Base-by-base conservation (phyloP, 441 rosid species). In the Populus tomentosa region DNA sequence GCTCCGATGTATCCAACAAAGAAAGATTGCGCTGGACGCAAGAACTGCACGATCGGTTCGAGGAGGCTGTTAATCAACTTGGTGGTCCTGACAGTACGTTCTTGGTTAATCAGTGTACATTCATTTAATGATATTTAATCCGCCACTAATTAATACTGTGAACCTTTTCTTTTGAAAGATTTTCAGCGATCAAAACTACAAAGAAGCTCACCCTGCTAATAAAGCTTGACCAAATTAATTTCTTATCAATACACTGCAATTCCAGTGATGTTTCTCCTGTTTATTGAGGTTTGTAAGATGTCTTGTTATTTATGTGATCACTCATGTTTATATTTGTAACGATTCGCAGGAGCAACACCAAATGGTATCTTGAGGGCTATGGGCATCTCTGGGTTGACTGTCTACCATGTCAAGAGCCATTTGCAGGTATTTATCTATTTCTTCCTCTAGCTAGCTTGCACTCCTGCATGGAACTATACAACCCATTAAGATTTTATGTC, bases 391-490 rank as follows among this genome's bases (percentile, higher is more conserved):
- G 88, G 86, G 53, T 83, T 90, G 36, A 87, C 90, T 14, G 88
- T 90, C 80, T 90, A 83, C 84, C 91, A 89, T 82, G 88, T 90
- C 79, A 90, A 90, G 82, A 90, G 92, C 82, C 91, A 90, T 75
- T 80, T 90, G 76, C 92, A 90, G 90, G 93, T 86, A 40, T 40
- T 0, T 10, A 73, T 36, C 30, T 69, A 62, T 73, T 61, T 64
- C 71, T 78, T 26, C 62, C 65, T 26, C 1, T 71, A 7, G 16
- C 35, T 61, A 42, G 53, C 6, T 46, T 46, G 53, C 53, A 46
- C 53, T 46, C 18, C 18, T 46, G 53, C 53, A 46, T 46, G 53
- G 53, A 46, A 13, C 53, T 46, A 46, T 46, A 46, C 5, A 46
- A 13, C 18, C 53, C 53, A 4, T 13, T 4, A 46, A 13, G 6